phyloP scores from a whole-genome alignment of 2,329 filamentous ascomycete species.

The Aspergillaceae sp. region DNA sequence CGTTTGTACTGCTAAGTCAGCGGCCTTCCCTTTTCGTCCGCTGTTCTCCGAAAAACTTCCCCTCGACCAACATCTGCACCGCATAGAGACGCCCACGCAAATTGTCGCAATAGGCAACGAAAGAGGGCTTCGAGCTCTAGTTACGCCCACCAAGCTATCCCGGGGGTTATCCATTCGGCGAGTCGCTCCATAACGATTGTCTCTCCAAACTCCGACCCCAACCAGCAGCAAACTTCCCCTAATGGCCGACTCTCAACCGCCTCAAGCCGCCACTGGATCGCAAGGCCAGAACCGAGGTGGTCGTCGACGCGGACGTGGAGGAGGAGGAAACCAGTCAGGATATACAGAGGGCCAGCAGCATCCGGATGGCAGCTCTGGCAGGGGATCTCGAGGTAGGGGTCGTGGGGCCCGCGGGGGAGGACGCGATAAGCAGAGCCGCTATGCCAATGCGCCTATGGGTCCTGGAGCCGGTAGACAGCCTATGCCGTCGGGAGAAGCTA shows the following conservation, averaged over 20 bases:
- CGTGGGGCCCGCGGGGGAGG: constrained; percentile 26
- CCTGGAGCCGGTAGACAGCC: constrained; percentile 18
- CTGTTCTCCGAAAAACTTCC: not conserved
- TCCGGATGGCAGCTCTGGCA: constrained; percentile 19
- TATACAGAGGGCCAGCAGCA: constrained; percentile 20
- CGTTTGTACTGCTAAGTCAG: too few species aligned
- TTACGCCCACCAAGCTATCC: constrained; percentile 5
- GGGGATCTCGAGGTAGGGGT: constrained; percentile 28
- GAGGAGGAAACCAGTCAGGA: constrained; percentile 24
- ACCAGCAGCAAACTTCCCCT: constrained; percentile 2
- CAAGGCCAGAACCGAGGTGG: constrained; percentile 36
- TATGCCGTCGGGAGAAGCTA: constrained; percentile 37
- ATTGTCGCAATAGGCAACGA: not conserved
- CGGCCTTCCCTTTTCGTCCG: too few species aligned
- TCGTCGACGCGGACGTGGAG: constrained; percentile 30
- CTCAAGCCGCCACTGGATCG: constrained; percentile 16
- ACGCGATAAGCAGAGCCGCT: constrained; percentile 20
- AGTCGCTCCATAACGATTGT: constrained; percentile 1
- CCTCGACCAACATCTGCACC: not conserved
- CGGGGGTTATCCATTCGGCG: constrained; percentile 5
- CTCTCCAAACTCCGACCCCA: constrained; percentile 2
- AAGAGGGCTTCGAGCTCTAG: constrained; percentile 3
- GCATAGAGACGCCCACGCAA: not conserved
- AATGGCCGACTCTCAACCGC: constrained; percentile 25
- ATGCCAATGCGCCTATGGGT: constrained; percentile 9